These are phyloP conservation scores for Pseudozyma tsukubaensis DNA, from an alignment of 1,284 basidiomycete genomes.

Conservation along the genomic window DNA sequence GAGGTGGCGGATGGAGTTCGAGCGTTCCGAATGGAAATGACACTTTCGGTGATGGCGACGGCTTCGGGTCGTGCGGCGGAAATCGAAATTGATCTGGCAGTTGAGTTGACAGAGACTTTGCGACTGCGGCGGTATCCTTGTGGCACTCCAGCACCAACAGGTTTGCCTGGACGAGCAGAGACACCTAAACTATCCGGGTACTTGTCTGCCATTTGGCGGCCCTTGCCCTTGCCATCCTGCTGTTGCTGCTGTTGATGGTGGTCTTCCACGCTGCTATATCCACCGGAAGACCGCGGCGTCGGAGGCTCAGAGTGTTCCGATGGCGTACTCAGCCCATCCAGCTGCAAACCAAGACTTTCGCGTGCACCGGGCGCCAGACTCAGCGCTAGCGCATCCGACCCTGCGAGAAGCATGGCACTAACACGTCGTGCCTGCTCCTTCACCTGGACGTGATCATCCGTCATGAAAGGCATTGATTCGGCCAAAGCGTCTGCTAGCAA, in stretches of 20 bases:
- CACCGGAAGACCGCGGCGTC: slow-evolving; percentile 17
- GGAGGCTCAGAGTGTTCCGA: slow-evolving; percentile 26
- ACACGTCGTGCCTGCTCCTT: slow-evolving; percentile 34
- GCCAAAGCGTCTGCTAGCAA: slow-evolving; percentile 41
- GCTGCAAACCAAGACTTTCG: slow-evolving; percentile 31
- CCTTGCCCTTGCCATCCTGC: slow-evolving; percentile 5
- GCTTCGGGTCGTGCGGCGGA: slow-evolving; percentile 26
- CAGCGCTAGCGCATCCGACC: slow-evolving; percentile 48
- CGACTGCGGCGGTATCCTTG: slow-evolving; percentile 14
- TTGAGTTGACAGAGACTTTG: slow-evolving; percentile 41
- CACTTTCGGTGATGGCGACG: slow-evolving; percentile 24
- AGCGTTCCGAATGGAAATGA: slow-evolving; percentile 14
- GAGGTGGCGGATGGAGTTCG: background rate
- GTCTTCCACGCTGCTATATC: background rate
- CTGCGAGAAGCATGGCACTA: slow-evolving; percentile 47
- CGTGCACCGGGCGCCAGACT: slow-evolving; percentile 46
- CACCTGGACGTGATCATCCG: slow-evolving; percentile 11
- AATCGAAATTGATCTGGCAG: slow-evolving; percentile 30
- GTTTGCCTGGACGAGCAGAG: background rate
- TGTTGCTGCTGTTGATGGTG: too few species aligned
- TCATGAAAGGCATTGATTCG: slow-evolving; percentile 38
- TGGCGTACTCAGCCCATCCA: slow-evolving; percentile 42
- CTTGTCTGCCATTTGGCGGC: background rate
- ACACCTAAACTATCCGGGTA: slow-evolving; percentile 13
- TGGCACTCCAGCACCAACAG: too few species aligned